A percentile compares a stretch with the other conserved stretches of the same genome.
These are phyloP conservation scores for Dissophora ornata DNA, from an alignment of 192 early-diverging fungal genomes.

Conservation along the genomic window DNA sequence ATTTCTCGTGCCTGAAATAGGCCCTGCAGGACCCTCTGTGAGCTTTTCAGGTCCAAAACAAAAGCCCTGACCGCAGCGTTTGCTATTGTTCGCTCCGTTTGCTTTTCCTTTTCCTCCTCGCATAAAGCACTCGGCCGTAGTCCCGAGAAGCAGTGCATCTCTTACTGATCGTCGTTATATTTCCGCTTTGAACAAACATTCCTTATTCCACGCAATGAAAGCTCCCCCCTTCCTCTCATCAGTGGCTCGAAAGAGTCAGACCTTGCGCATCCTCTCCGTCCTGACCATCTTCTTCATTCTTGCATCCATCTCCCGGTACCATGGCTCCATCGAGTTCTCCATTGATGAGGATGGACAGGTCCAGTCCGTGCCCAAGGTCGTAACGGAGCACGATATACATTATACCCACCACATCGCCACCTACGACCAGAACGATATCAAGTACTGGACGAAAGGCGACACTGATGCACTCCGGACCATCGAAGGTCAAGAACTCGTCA, in stretches of 20 bases:
- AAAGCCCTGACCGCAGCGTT: no score
- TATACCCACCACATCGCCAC: constrained; percentile 50
- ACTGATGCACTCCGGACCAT: constrained; percentile 26
- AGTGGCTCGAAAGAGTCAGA: constrained; percentile 23
- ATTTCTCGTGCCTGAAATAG: no score
- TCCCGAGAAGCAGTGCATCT: no score
- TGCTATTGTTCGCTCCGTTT: no score
- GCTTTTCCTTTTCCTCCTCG: no score
- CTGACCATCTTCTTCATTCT: constrained; percentile 31
- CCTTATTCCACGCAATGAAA: no score
- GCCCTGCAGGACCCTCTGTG: no score
- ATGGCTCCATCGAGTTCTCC: constrained; percentile 42
- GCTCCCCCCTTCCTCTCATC: background rate
- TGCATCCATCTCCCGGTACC: constrained; percentile 43
- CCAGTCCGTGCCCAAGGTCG: constrained; percentile 21
- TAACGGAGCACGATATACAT: constrained; percentile 16
- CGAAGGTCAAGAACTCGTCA: constrained; percentile 25
- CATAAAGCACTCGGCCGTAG: no score
- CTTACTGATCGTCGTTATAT: no score
- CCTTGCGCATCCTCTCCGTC: constrained; percentile 23
- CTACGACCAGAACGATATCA: constrained; percentile 31
- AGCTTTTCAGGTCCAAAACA: no score
- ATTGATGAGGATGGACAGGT: constrained; percentile 52
- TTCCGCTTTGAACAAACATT: no score
- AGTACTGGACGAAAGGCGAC: constrained; percentile 35